Base-by-base conservation (phyloP, 257 asterid species). In the Fraxinus cuspidata region DNA sequence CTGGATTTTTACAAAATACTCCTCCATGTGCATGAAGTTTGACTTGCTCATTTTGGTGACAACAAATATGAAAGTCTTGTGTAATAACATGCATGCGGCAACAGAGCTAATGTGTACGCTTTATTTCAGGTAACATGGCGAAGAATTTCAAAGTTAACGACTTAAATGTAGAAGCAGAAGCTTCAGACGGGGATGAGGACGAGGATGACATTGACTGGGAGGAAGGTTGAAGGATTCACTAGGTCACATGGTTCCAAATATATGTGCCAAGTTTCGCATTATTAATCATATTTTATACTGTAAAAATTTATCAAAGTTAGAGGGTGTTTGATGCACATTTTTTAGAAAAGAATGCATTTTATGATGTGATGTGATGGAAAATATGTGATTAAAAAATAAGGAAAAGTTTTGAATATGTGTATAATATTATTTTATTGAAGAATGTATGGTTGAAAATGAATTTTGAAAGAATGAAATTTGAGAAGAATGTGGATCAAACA, bases 131-230 rank as follows among this genome's bases (percentile, higher is more conserved):
- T 44, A 78, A 70, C 78, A 58, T 83, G 25, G 79, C 86, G 12
- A 89, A 80, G 72, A 83, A 65, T 25, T 88, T 78, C 75, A 92
- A 91, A 79, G 94, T 89, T 18, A 49, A 85, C 8, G 96, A 92
- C 92, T 83, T 92, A 72, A 92, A 92, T 42, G 88, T 89, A 63
- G 89, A 88, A 87, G 97, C 96, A 37, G 96, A 84, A 77, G 91
- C 89, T 83, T 68, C 82, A 47, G 90, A 83, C 7, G 89, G 84
- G 21, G 85, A 79, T 27, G 90, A 87, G 1, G 95, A 88, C 0
- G 91, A 89, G 42, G 97, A 90, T 51, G 95, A 80, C 71, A 80
- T 88, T 5, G 96, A 89, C 81, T 92, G 97, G 97, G 96, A 92
- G 78, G 96, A 92, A 35, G 97, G 96, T 27, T 92, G 74, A 86